phyloP scores from a whole-genome alignment of 768 basidiomycete species.

The Nidularia pulvinata region DNA sequence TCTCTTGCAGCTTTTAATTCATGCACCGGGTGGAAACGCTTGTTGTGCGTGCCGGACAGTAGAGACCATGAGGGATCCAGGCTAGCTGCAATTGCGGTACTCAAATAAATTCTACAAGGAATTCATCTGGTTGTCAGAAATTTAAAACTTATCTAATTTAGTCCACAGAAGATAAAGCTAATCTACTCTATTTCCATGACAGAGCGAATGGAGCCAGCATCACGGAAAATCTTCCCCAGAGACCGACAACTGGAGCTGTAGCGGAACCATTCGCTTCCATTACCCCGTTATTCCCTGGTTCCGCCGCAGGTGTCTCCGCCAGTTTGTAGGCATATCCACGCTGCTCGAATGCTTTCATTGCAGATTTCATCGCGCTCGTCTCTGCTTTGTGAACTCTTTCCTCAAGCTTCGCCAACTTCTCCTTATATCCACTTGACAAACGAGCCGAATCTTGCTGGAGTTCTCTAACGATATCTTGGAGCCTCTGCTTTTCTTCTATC shows the following conservation, averaged over 20 bases:
- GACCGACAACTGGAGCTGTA: not conserved
- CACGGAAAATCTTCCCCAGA: not conserved
- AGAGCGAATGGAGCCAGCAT: not conserved
- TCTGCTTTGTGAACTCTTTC: not conserved
- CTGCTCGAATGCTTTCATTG: no score
- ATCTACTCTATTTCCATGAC: not conserved
- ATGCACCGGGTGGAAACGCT: no score
- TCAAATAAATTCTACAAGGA: no score
- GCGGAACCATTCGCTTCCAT: not conserved
- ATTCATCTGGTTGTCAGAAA: no score
- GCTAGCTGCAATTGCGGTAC: no score
- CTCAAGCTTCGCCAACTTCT: not conserved
- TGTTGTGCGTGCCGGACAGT: no score
- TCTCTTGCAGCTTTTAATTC: no score
- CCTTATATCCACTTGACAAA: not conserved
- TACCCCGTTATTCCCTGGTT: not conserved
- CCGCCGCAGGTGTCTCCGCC: no score
- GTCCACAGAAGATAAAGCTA: no score
- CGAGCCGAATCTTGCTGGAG: not conserved
- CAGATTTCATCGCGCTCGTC: not conserved
- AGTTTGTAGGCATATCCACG: no score
- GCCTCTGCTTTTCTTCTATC: not conserved
- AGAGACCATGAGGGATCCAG: no score
- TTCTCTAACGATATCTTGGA: not conserved
- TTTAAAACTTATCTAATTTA: no score